Evolutionary conservation across 345 rosid species (phyloP).

Genomic region (Bretschneidera sinensis): DNA sequence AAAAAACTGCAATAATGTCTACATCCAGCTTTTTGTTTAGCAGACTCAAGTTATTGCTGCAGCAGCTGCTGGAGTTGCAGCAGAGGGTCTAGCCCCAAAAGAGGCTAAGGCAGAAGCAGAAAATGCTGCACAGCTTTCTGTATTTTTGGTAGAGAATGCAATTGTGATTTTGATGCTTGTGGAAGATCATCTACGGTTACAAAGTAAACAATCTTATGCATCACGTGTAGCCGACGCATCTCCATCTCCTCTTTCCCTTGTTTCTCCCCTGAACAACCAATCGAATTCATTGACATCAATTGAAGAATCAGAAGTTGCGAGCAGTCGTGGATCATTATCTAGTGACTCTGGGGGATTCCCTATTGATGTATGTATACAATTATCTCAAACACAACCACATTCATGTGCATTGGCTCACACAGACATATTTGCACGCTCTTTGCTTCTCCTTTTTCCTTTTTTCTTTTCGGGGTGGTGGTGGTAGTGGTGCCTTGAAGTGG

Average conservation of each 20-base stretch:
- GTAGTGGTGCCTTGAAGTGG: neutral
- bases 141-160: conserved; percentile 96
- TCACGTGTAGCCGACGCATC: conserved; percentile 47
- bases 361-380: conserved; percentile 69
- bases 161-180: conserved; percentile 98
- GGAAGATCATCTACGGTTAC: conserved; percentile 96
- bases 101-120: conserved; percentile 88
- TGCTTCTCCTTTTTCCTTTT: conserved; percentile 12
- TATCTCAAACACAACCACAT: conserved; percentile 16
- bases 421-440: neutral
- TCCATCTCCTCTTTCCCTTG: conserved; percentile 74
- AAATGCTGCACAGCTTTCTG: conserved; percentile 98
- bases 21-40: conserved; percentile 29
- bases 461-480: neutral
- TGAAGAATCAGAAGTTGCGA: conserved; percentile 55
- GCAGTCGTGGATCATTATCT: conserved; percentile 52
- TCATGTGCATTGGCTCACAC: conserved; percentile 10
- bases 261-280: conserved; percentile 45
- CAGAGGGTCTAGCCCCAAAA: conserved; percentile 85
- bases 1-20: conserved; percentile 20
- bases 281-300: conserved; percentile 35
- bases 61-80: conserved; percentile 99
- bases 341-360: conserved; percentile 67
- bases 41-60: conserved; percentile 99
- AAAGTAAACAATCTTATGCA: conserved; percentile 78